A percentile compares a stretch with the other conserved stretches of the same genome.
phyloP scores from a whole-genome alignment of 306 rosid species.

The Hippophae gyantsensis region DNA sequence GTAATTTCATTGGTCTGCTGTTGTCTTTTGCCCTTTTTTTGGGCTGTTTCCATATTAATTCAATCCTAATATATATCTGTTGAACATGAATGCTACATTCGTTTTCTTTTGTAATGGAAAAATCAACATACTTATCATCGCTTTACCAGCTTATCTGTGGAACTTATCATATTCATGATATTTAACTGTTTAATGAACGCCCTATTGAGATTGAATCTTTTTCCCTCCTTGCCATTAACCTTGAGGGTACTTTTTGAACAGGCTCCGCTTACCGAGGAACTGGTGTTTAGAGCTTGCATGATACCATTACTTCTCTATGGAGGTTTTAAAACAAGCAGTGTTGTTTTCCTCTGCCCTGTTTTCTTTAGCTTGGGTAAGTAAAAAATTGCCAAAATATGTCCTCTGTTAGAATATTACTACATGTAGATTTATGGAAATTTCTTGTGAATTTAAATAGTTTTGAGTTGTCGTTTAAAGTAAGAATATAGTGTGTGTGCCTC shows the following conservation, averaged over 20 bases:
- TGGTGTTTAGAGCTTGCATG: slow-evolving; percentile 97
- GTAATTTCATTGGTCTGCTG: not conserved
- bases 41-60: too few relatives aligned
- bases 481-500: not conserved
- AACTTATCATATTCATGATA: too few relatives aligned
- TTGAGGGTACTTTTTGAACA: slow-evolving; percentile 29
- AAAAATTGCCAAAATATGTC: not conserved
- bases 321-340: slow-evolving; percentile 53
- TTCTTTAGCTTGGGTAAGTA: slow-evolving; percentile 89
- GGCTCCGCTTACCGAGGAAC: slow-evolving; percentile 90
- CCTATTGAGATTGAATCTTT: not conserved
- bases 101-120: too few relatives aligned
- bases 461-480: too few relatives aligned
- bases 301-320: slow-evolving; percentile 86
- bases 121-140: too few relatives aligned
- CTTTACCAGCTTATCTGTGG: too few relatives aligned
- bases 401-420: not conserved
- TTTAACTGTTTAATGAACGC: too few relatives aligned
- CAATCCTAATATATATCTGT: too few relatives aligned
- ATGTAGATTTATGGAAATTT: not conserved
- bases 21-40: slow-evolving; percentile 1
- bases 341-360: slow-evolving; percentile 64
- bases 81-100: too few relatives aligned
- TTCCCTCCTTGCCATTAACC: not conserved
- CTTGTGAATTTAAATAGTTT: not conserved